Conservation (phyloP, 163 green algal species). For the Chlorella variabilis region DNA sequence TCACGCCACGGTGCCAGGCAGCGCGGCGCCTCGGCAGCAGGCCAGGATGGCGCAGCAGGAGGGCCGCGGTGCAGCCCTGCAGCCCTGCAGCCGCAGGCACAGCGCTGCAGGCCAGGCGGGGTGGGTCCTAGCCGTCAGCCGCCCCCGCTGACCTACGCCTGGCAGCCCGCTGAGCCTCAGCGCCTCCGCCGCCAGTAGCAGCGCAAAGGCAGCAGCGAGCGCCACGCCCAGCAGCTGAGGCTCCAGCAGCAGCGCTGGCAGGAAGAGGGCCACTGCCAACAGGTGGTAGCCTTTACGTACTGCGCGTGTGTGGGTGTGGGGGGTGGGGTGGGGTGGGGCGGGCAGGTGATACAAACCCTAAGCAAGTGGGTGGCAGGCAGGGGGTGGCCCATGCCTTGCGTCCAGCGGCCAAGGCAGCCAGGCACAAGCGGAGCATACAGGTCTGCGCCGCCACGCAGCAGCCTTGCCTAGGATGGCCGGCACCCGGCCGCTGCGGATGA, state of each 20-base stretch:
- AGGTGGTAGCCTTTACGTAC: conserved; percentile 82
- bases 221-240: conserved; percentile 64
- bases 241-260: conserved; percentile 71
- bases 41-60: too few relatives aligned
- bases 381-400: background rate
- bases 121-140: too few relatives aligned
- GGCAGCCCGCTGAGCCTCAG: conserved; percentile 53
- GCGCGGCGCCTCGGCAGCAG: too few relatives aligned
- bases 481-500: conserved; percentile 24
- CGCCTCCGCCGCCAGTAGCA: conserved; percentile 70
- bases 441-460: too few relatives aligned
- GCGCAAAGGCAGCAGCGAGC: conserved; percentile 65
- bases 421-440: too few relatives aligned
- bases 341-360: background rate
- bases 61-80: too few relatives aligned
- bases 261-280: conserved; percentile 76
- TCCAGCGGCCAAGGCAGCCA: background rate
- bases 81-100: background rate
- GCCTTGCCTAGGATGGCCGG: conserved; percentile 57
- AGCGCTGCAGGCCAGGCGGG: background rate
- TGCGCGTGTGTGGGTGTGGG: background rate
- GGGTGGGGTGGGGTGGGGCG: background rate
- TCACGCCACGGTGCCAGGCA: too few relatives aligned
- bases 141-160: conserved; percentile 28
- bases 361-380: background rate